Percentiles rank a stretch among this genome's conserved stretches.
These are phyloP conservation scores for Monosporascus ibericus DNA, from an alignment of 2,329 filamentous ascomycete genomes.

Conservation along the genomic window DNA sequence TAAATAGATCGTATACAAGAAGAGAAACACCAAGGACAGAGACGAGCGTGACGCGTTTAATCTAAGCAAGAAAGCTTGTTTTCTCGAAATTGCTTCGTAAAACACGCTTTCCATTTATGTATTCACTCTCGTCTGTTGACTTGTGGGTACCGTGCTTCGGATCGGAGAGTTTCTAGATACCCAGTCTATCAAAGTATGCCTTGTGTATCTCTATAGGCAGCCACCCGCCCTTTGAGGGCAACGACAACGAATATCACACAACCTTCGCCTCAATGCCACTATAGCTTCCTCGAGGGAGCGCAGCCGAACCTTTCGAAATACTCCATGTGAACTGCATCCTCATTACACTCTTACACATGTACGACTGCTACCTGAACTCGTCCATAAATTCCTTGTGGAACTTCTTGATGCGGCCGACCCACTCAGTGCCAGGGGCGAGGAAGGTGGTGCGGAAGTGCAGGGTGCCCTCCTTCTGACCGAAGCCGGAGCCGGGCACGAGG, in stretches of 20 bases:
- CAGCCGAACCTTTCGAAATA: too few relatives aligned
- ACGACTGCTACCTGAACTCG: conserved; percentile 52
- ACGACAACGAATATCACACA: too few relatives aligned
- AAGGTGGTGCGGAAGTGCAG: conserved; percentile 97
- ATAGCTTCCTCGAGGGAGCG: too few relatives aligned
- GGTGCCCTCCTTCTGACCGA: conserved; percentile 87
- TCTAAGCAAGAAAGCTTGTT: not conserved
- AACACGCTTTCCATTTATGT: too few relatives aligned
- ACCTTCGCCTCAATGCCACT: too few relatives aligned
- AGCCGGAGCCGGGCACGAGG: conserved; percentile 85
- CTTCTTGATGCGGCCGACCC: conserved; percentile 78
- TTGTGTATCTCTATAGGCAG: not conserved
- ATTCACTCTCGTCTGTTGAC: too few relatives aligned
- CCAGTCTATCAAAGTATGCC: not conserved
- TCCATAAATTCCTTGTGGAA: conserved; percentile 92
- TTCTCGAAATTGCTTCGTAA: too few relatives aligned
- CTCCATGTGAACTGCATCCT: not conserved
- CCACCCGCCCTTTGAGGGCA: not conserved
- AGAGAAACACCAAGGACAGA: not conserved
- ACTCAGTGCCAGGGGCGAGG: conserved; percentile 90
- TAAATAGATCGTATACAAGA: not conserved
- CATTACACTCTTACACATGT: not conserved
- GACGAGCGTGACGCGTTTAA: not conserved
- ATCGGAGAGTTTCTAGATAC: not conserved
- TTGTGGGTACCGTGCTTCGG: not conserved